Conservation (phyloP, 1,284 basidiomycete species). For the Cryptococcus depauperatus region DNA sequence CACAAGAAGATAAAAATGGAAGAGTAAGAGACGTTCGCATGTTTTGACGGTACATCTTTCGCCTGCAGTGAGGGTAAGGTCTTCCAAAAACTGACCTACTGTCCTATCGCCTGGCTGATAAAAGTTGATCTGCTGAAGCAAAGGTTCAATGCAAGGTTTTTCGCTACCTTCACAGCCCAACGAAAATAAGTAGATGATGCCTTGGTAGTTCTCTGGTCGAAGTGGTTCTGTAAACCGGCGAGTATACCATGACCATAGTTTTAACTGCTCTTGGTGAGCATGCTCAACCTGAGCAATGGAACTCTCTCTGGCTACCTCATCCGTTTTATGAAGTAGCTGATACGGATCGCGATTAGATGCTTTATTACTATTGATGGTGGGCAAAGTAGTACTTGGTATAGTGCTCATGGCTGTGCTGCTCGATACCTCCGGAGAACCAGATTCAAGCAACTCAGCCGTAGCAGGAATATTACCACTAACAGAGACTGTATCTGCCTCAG, state of each 20-base stretch:
- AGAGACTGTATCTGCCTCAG: slow-evolving; percentile 5
- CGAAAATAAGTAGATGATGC: slow-evolving; percentile 52
- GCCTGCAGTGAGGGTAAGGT: slow-evolving; percentile 60
- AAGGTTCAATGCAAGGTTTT: slow-evolving; percentile 48
- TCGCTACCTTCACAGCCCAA: slow-evolving; percentile 42
- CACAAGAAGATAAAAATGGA: slow-evolving; percentile 80
- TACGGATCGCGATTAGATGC: slow-evolving; percentile 30
- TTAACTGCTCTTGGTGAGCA: slow-evolving; percentile 72
- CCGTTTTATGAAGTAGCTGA: slow-evolving; percentile 35
- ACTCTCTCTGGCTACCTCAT: slow-evolving; percentile 61
- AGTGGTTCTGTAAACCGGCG: slow-evolving; percentile 74
- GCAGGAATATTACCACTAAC: slow-evolving; percentile 3
- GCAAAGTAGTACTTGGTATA: slow-evolving; percentile 6
- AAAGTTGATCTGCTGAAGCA: slow-evolving; percentile 67
- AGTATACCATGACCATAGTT: slow-evolving; percentile 86
- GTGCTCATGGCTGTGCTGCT: slow-evolving; percentile 18
- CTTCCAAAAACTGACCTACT: slow-evolving; percentile 81
- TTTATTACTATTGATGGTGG: slow-evolving; percentile 4
- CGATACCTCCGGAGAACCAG: slow-evolving; percentile 9
- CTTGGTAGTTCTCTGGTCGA: slow-evolving; percentile 86
- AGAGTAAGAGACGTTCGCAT: slow-evolving; percentile 70
- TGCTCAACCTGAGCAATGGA: slow-evolving; percentile 61
- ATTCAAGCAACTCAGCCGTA: slow-evolving; percentile 1
- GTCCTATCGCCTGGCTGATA: slow-evolving; percentile 90
- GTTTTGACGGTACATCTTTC: slow-evolving; percentile 66